A percentile compares a stretch with the other conserved stretches of the same genome.
These are phyloP conservation scores for Aspergillus glaucus DNA, from an alignment of 2,329 filamentous ascomycete genomes.

Conservation along the genomic window DNA sequence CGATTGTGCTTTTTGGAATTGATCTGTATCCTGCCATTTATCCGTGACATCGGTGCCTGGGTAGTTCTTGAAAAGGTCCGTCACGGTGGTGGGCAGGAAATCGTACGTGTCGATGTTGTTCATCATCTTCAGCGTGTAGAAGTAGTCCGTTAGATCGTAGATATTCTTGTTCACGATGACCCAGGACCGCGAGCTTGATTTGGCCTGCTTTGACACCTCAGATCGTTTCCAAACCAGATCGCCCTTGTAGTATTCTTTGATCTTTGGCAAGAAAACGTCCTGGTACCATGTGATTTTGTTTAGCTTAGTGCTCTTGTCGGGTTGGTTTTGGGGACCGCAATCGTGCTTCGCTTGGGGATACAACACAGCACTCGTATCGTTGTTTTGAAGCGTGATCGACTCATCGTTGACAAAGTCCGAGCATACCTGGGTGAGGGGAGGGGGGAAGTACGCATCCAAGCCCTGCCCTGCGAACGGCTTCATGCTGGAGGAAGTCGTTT, in stretches of 20 bases:
- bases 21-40: constrained; percentile 50
- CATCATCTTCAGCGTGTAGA: constrained; percentile 61
- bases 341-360: constrained; percentile 57
- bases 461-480: constrained; percentile 68
- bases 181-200: constrained; percentile 66
- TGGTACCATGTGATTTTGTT: constrained; percentile 69
- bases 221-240: constrained; percentile 65
- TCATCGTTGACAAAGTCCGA: constrained; percentile 60
- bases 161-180: constrained; percentile 68
- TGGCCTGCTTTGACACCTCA: constrained; percentile 59
- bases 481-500: constrained; percentile 62
- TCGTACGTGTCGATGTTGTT: constrained; percentile 53
- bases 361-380: constrained; percentile 58
- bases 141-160: constrained; percentile 91
- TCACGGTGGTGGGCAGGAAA: constrained; percentile 66
- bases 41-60: constrained; percentile 72
- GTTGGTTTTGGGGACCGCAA: constrained; percentile 57
- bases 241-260: constrained; percentile 82
- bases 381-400: constrained; percentile 46
- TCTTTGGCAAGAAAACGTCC: constrained; percentile 65
- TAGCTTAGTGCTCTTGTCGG: constrained; percentile 54
- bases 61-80: constrained; percentile 64
- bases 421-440: constrained; percentile 70
- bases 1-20: constrained; percentile 61
- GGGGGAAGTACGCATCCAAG: constrained; percentile 77